Conservation (phyloP, 2,329 filamentous ascomycete species). For the Fusarium poae region DNA sequence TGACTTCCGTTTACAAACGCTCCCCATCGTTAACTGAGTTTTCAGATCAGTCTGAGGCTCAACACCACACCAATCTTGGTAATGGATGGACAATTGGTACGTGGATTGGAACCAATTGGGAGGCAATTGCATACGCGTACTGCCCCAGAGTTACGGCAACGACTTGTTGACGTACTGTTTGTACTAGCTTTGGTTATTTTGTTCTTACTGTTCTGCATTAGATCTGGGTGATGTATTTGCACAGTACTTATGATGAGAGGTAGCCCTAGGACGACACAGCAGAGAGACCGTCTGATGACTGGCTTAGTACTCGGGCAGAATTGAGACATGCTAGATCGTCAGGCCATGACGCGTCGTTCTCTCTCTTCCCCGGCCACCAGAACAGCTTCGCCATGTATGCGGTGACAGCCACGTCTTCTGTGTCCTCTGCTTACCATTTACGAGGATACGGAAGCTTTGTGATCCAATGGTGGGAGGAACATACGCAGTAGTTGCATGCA, state of each 20-base stretch:
- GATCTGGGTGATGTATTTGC: constrained; percentile 14
- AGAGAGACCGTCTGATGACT: background rate
- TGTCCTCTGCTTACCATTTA: constrained; percentile 30
- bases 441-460: constrained; percentile 33
- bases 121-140: constrained; percentile 41
- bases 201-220: constrained; percentile 1
- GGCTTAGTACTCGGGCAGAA: constrained; percentile 19
- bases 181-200: background rate
- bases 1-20: constrained; percentile 32
- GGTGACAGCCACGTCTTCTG: constrained; percentile 33
- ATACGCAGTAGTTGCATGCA: constrained; percentile 35
- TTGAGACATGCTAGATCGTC: constrained; percentile 41
- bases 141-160: constrained; percentile 12
- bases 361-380: constrained; percentile 34
- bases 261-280: constrained; percentile 7
- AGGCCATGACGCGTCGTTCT: constrained; percentile 49
- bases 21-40: constrained; percentile 25
- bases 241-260: constrained; percentile 1
- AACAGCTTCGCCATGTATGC: constrained; percentile 10
- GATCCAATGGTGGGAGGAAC: constrained; percentile 21
- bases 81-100: constrained; percentile 36
- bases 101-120: constrained; percentile 13
- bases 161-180: background rate
- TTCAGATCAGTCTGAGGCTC: constrained; percentile 23
- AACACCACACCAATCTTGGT: constrained; percentile 39